Evolutionary conservation across 2,329 filamentous ascomycete species (phyloP), one percentile per base, ranked within the genome.

Genomic region (Lachnellula cervina): DNA sequence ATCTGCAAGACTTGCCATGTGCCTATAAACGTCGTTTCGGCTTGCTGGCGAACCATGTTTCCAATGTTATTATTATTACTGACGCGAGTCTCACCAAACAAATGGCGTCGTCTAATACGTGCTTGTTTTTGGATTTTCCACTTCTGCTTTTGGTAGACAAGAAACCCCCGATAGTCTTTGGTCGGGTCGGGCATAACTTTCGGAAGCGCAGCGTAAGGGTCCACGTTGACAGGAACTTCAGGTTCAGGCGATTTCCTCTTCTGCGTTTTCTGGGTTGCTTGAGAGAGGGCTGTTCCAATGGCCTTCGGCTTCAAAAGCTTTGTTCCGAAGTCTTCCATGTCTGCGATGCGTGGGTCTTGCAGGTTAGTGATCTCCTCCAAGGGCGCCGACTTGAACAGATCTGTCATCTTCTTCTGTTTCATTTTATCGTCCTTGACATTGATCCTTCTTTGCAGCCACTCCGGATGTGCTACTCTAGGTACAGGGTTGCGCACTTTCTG

Each of bases 401-500:
- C 94, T 0, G 93, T 99, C 77, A 99, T 88, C 75, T 99, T 99
- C 76, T 92, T 96, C 74, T 99, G 94, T 77, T 99, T 96, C 79
- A 97, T 87, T 70, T 88, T 92, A 74, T 99, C 94, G 55, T 99
- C 94, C 72, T 97, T 97, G 71, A 88, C 87, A 63, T 94, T 90
- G 72, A 99, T 97, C 52, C 93, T 82, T 57, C 90, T 84, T 67
- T 97, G 91, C 35, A 99, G 80, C 94, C 94, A 99, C 53, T 99
- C 95, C 0, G 94, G 94, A 73, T 99, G 95, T 6, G 89, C 80
- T 13, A 99, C 90, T 62, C 95, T 81, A 14, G 94, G 95, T 1
- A 97, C 93, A 0, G 94, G 94, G 67, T 99, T 99, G 53, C 87
- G 83, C 54, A 99, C 81, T 73, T 96, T 97, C 70, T 99, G 94